Evolutionary conservation across 306 rosid species (phyloP).

Genomic region (Sicyos baderoa): DNA sequence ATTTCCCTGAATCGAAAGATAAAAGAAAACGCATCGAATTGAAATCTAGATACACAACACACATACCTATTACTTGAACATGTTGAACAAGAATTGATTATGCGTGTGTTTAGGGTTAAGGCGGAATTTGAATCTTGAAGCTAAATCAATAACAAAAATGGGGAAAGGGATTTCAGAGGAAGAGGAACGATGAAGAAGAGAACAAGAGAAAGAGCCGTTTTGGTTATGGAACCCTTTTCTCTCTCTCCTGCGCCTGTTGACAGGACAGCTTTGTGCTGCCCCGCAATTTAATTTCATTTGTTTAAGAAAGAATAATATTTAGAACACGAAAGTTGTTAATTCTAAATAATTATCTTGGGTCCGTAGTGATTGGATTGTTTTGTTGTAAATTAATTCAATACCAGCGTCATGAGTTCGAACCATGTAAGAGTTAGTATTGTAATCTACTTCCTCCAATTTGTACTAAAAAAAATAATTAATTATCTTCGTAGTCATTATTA

Average conservation of each 20-base stretch:
- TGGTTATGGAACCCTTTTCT: background rate
- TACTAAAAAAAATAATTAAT: too few species aligned
- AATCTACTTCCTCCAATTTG: too few species aligned
- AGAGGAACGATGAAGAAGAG: background rate
- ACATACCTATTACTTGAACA: slow-evolving; percentile 5
- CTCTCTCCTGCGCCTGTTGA: background rate
- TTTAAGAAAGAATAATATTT: too few species aligned
- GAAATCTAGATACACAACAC: background rate
- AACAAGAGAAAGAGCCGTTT: background rate
- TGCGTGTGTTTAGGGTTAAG: background rate
- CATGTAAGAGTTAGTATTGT: too few species aligned
- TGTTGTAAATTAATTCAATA: too few species aligned
- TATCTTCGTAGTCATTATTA: too few species aligned
- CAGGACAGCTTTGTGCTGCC: background rate
- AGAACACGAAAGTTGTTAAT: too few species aligned
- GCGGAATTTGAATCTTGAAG: background rate
- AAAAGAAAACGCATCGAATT: background rate
- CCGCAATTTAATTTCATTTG: too few species aligned
- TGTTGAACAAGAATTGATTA: background rate
- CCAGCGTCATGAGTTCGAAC: too few species aligned
- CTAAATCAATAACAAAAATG: background rate
- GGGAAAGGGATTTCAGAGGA: background rate
- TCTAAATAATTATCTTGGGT: too few species aligned
- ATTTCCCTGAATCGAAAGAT: background rate
- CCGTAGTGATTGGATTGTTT: too few species aligned